Percentiles rank a stretch among this genome's conserved stretches.
These are phyloP conservation scores for Aureobasidium sp. DNA, from an alignment of 2,329 filamentous ascomycete species.

Conservation along the genomic window DNA sequence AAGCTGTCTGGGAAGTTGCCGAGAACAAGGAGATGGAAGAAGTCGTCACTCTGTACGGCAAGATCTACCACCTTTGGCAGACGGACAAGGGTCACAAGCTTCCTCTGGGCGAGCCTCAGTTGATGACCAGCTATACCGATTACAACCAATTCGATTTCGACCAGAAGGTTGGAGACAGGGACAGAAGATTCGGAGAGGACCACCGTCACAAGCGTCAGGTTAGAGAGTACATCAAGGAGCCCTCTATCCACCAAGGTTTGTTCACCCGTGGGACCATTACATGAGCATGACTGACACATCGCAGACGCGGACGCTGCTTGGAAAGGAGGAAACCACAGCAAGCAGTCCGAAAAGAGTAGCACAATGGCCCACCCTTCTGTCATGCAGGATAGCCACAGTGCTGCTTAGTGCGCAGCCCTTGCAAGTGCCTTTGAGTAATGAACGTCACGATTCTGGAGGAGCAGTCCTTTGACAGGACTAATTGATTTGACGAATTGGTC, in stretches of 20 bases:
- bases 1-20: slow-evolving; percentile 60
- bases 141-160: slow-evolving; percentile 40
- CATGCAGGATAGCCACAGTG: background rate
- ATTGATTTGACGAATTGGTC: too few species aligned
- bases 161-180: slow-evolving; percentile 40
- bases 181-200: slow-evolving; percentile 46
- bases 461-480: background rate
- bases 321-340: slow-evolving; percentile 16
- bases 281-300: background rate
- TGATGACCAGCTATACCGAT: slow-evolving; percentile 56
- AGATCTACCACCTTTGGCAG: slow-evolving; percentile 83
- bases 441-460: background rate
- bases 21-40: slow-evolving; percentile 77
- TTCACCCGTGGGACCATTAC: background rate
- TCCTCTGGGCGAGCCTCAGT: slow-evolving; percentile 51
- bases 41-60: slow-evolving; percentile 67
- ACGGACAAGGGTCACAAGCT: slow-evolving; percentile 62
- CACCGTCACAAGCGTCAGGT: slow-evolving; percentile 43
- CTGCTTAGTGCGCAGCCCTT: background rate
- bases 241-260: slow-evolving; percentile 31
- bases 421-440: background rate
- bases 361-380: background rate
- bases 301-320: slow-evolving; percentile 41
- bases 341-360: background rate
- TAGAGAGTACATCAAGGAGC: slow-evolving; percentile 44